A percentile compares a stretch with the other conserved stretches of the same genome.
These are phyloP conservation scores for Castanea sativa DNA, from an alignment of 306 rosid genomes.

Conservation along the genomic window DNA sequence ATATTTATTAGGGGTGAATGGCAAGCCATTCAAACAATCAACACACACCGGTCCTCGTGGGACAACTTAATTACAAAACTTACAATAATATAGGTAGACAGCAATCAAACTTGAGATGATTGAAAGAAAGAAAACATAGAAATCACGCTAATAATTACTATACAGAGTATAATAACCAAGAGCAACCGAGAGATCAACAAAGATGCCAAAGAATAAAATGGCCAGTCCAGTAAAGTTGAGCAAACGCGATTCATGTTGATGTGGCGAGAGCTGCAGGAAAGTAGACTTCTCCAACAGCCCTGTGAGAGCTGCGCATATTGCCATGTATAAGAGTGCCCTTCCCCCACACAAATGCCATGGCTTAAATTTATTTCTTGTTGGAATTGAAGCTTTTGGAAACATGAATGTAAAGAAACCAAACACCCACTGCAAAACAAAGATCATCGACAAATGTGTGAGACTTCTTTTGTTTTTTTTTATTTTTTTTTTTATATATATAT, in stretches of 20 bases:
- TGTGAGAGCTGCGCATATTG: conserved; percentile 70
- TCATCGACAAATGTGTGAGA: neutral
- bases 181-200: conserved; percentile 50
- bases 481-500: too few species aligned
- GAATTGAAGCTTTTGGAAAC: conserved; percentile 22
- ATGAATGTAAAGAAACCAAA: conserved; percentile 48
- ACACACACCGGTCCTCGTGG: neutral
- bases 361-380: neutral
- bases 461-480: neutral
- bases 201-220: conserved; percentile 72
- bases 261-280: conserved; percentile 12
- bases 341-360: conserved; percentile 70
- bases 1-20: neutral
- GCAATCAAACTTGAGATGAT: neutral
- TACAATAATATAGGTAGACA: too few species aligned
- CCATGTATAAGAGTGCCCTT: conserved; percentile 64
- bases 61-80: too few species aligned
- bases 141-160: neutral
- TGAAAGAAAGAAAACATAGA: neutral
- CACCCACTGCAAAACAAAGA: conserved; percentile 54
- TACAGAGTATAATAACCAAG: conserved; percentile 19
- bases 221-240: conserved; percentile 61
- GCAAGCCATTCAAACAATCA: neutral
- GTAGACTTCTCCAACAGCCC: conserved; percentile 62
- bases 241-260: conserved; percentile 30